Base-by-base conservation (phyloP, 495 filamentous ascomycete genomes). In the Neurospora sp. region DNA sequence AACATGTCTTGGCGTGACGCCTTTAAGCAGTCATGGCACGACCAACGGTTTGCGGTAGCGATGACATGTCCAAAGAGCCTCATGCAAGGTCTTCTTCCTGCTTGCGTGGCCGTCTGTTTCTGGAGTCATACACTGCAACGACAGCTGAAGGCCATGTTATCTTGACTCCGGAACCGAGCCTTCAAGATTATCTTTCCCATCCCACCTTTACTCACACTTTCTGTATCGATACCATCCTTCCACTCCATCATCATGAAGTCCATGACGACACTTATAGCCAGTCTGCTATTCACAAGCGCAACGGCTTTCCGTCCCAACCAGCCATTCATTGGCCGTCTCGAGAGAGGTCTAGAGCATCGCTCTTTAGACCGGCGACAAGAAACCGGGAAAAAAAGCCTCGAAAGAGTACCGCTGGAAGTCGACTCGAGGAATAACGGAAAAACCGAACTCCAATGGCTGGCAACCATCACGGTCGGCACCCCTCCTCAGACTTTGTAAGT, bases 401-500 rank as follows among this genome's bases (percentile, higher is more conserved):
- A 12, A 53, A 22, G 45, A 22, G 45, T 53, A 22, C 45, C 45
- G 4, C 27, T 53, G 9, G 45, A 53, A 8, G 45, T 53, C 4
- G 8, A 53, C 20, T 53, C 45, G 9, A 53, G 53, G 70, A 35
- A 12, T 1, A 17, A 9, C 14, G 71, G 72, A 22, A 39, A 69
- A 8, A 69, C 69, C 0, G 72, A 75, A 12, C 61, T 77, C 16
- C 77, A 79, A 53, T 79, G 78, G 78, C 72, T 73, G 40, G 75
- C 73, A 38, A 74, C 70, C 5, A 77, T 79, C 20, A 71, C 72
- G 8, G 73, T 79, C 4, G 78, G 78, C 17, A 78, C 72, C 0
- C 78, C 78, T 8, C 78, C 75, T 0, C 74, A 74, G 68, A 78
- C 65, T 8, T 74, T 78, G 78, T 77, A 70, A 73, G 74, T 70